Conservation (phyloP, 306 rosid species). For the apple (Malus domestica) region ASM211411v1 NC_041798.1:40236001-40236500, state of each 20-base stretch:
- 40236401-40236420: slow-evolving; percentile 44
- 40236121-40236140: not conserved
- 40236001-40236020: slow-evolving; percentile 58
- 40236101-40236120: not conserved
- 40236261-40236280: not conserved
- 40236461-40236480: slow-evolving; percentile 77
- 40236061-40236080: not conserved
- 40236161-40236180: slow-evolving; percentile 34
- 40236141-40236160: slow-evolving; percentile 6
- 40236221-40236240: slow-evolving; percentile 30
- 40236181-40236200: slow-evolving; percentile 51
- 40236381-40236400: slow-evolving; percentile 77
- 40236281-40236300: not conserved
- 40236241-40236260: not conserved
- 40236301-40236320: too few species aligned
- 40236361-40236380: slow-evolving; percentile 1
- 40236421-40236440: slow-evolving; percentile 77
- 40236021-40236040: slow-evolving; percentile 54
- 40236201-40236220: slow-evolving; percentile 80
- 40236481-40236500: slow-evolving; percentile 55
- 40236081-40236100: not conserved
- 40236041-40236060: slow-evolving; percentile 29
- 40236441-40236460: slow-evolving; percentile 97
- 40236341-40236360: too few species aligned
- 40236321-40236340: too few species aligned